phyloP scores from a whole-genome alignment of 148 eudicot species.

The Suaeda aralocaspica region DNA sequence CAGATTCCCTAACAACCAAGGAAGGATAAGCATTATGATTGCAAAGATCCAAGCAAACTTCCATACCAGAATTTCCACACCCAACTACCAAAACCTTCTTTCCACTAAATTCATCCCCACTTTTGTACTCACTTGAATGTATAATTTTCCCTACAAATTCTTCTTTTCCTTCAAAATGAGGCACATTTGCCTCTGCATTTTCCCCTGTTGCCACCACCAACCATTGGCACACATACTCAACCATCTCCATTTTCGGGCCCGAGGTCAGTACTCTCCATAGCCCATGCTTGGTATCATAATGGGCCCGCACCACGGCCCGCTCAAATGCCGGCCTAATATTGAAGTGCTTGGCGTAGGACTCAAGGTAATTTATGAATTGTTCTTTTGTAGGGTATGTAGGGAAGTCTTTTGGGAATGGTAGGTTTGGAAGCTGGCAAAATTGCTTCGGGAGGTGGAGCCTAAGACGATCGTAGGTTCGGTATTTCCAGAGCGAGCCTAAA shows the following conservation, averaged over 20 bases:
- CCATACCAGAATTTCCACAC: slow-evolving; percentile 86
- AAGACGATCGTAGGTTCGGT: slow-evolving; percentile 57
- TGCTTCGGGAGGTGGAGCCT: slow-evolving; percentile 62
- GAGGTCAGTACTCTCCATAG: slow-evolving; percentile 39
- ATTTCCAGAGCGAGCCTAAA: slow-evolving; percentile 61
- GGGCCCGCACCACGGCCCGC: slow-evolving; percentile 36
- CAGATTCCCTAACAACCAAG: slow-evolving; percentile 64
- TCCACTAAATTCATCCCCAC: slow-evolving; percentile 35
- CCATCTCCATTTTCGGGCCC: slow-evolving; percentile 14
- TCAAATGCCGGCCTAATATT: slow-evolving; percentile 34
- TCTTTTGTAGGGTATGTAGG: slow-evolving; percentile 64
- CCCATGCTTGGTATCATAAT: slow-evolving; percentile 29
- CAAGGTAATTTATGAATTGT: slow-evolving; percentile 48
- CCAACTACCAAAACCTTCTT: slow-evolving; percentile 65
- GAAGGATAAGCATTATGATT: slow-evolving; percentile 52
- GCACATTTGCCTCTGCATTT: slow-evolving; percentile 51
- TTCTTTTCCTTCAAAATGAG: slow-evolving; percentile 39
- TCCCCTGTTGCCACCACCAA: slow-evolving; percentile 68
- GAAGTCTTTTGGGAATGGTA: slow-evolving; percentile 45
- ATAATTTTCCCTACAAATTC: slow-evolving; percentile 37
- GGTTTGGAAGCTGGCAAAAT: slow-evolving; percentile 50
- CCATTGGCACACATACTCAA: slow-evolving; percentile 47
- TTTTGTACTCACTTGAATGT: slow-evolving; percentile 56
- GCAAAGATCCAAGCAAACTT: slow-evolving; percentile 69
- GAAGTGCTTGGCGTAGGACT: slow-evolving; percentile 38